Base-by-base conservation (phyloP, 352 stramenopile genomes). In the Albugo laibachii region DNA sequence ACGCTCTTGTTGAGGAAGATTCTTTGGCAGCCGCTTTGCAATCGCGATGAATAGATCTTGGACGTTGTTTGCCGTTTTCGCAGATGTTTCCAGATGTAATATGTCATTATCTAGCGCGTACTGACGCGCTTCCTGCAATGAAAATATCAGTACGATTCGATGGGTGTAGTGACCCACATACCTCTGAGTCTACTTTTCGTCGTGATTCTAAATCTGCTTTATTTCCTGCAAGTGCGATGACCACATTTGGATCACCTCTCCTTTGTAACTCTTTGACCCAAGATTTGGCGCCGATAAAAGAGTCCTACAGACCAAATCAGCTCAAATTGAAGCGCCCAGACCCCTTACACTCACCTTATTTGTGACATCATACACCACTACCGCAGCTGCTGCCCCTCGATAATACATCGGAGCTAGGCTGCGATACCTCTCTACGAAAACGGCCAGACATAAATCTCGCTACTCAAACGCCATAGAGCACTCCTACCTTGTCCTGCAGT, bases 221-320 rank as follows among this genome's bases (percentile, higher is more conserved):
- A 69, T 99, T 99, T 21, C 94, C 94, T 1, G 83, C 85, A 13
- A 98, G 76, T 8, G 92, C 93, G 47, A 98, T 97, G 24, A 98
- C 85, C 13, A 96, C 85, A 57, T 97, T 97, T 5, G 93, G 93
- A 65, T 99, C 95, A 37, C 95, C 96, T 49, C 95, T 85, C 52
- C 95, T 77, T 69, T 99, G 94, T 41, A 99, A 70, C 63, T 99
- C 96, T 65, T 99, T 99, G 34, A 99, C 95, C 96, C 96, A 99
- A 11, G 82, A 96, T 61, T 99, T 99, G 39, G 95, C 95, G 6
- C 95, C 95, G n/a, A 83, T 95, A 55, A 97, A 97, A 10, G 88
- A 97, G 47, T 97, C 92, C 78, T 95, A 51, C 10, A 55, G 21
- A 52, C 14, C 35, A 42, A 45, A 45, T 54, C 50, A n/a, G 47